Evolutionary conservation across 116 monocot species (phyloP), one percentile per base, ranked within the genome.

Genomic region (Phalaenopsis hybrid): DNA sequence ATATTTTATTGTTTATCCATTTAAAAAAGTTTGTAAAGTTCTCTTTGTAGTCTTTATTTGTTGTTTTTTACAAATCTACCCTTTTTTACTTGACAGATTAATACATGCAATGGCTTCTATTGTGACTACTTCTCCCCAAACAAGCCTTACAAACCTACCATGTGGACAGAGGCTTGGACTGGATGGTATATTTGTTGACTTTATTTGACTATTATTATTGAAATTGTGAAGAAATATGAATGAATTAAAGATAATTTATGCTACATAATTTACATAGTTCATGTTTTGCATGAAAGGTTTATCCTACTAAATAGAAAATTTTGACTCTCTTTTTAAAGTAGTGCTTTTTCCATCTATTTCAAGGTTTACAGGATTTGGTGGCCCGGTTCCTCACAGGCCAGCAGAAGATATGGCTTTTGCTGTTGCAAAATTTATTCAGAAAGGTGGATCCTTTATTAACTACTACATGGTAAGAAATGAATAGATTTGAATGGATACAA

Each of bases 131-230:
- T 98, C 81, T 84, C 93, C 50, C 98, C 98, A 8, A 98, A 98
- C 79, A 89, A 90, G 82, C 83, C 85, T 21, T 92, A 93, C 82
- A 98, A 98, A 76, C 98, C 98, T 34, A 88, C 81, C 21, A 98
- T 98, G 86, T 98, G 98, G 98, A 98, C 98, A 20, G 98, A 98
- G 85, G 90, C 88, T 78, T 98, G 98, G 98, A 95, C 90, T 76
- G 98, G 88, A 61, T 98, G 98, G 97, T 97, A 89, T 74, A 6
- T 4, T 75, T 72, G 21, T 21, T 75, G 8, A 9, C 20, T 58
- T 41, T 43, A 2, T 78, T 13, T 7, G 21, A 13, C 16, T 28
- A 34, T 21, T 23, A 23, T 1, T 6, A 63, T 23, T 2, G 63
- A 63, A 2, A 59, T 59, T 59, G 0, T 59, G 59, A n/a, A 23